Conservation (phyloP, 345 rosid genomes). For the Camelina sativa region DNA sequence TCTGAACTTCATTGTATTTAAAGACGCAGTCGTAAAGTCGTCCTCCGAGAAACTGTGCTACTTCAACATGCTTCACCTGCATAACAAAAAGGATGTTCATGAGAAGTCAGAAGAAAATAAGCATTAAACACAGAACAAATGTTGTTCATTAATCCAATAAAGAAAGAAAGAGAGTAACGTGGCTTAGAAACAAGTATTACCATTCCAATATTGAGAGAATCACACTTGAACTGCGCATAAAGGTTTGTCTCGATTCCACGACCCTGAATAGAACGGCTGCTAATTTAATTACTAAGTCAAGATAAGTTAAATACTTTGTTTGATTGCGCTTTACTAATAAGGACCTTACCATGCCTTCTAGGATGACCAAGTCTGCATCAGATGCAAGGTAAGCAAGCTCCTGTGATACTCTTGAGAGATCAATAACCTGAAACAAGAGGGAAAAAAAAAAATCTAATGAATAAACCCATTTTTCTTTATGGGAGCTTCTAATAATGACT, state of each 20-base stretch:
- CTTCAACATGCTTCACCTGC: slow-evolving; percentile 96
- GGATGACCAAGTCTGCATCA: slow-evolving; percentile 89
- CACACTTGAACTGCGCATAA: slow-evolving; percentile 92
- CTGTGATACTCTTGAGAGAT: slow-evolving; percentile 85
- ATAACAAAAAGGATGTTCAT: background rate
- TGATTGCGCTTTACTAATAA: too few relatives aligned
- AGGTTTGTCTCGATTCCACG: slow-evolving; percentile 99
- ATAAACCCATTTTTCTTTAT: background rate
- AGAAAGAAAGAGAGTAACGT: background rate
- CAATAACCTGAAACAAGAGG: slow-evolving; percentile 71
- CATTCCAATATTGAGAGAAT: slow-evolving; percentile 96
- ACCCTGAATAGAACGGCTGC: slow-evolving; percentile 68
- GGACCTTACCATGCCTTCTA: slow-evolving; percentile 95
- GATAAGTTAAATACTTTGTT: too few relatives aligned
- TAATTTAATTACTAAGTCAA: too few relatives aligned
- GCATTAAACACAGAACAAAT: background rate
- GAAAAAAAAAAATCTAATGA: background rate
- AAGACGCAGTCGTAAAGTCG: slow-evolving; percentile 94
- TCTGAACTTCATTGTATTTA: slow-evolving; percentile 69
- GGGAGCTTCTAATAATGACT: slow-evolving; percentile 30
- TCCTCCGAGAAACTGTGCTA: slow-evolving; percentile 95
- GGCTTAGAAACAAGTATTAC: slow-evolving; percentile 43
- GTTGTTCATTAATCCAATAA: background rate
- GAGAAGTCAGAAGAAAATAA: background rate
- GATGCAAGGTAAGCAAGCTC: slow-evolving; percentile 76